phyloP scores from a whole-genome alignment of 495 filamentous ascomycete genomes.

The Clohesyomyces aquaticus region DNA sequence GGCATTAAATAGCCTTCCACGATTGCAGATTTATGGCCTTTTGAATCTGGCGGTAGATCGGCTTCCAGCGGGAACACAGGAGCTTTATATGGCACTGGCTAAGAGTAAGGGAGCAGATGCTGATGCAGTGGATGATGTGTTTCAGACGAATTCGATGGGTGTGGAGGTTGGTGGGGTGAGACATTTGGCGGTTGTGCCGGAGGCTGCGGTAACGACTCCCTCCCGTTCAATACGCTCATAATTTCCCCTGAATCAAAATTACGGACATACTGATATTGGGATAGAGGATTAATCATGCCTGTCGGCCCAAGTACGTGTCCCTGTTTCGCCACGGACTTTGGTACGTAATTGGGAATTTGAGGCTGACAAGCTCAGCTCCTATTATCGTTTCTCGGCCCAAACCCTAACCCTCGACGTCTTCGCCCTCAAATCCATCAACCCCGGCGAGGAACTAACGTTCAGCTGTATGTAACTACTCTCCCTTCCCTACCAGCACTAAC shows the following conservation, averaged over 20 bases:
- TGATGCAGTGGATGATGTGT: constrained; percentile 18
- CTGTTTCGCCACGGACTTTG: background rate
- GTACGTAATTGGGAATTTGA: background rate
- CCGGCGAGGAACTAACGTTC: constrained; percentile 26
- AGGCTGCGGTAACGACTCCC: constrained; percentile 34
- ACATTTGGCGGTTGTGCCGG: constrained; percentile 33
- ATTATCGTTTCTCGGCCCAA: constrained; percentile 30
- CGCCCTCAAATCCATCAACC: constrained; percentile 21
- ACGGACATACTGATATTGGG: constrained; percentile 1
- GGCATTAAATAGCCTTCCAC: background rate
- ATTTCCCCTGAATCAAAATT: background rate
- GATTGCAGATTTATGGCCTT: too few species aligned
- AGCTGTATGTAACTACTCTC: constrained; percentile 19
- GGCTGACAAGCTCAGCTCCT: constrained; percentile 5
- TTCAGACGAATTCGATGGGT: constrained; percentile 29
- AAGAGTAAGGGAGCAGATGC: constrained; percentile 17
- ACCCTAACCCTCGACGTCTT: constrained; percentile 27
- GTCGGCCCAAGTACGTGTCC: constrained; percentile 26
- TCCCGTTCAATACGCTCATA: too few species aligned
- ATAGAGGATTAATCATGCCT: constrained; percentile 37
- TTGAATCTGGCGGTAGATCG: constrained; percentile 14
- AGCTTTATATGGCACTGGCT: constrained; percentile 14
- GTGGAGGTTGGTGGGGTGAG: constrained; percentile 17
- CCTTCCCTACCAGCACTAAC: background rate
- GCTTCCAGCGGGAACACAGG: constrained; percentile 14